Evolutionary conservation across 495 filamentous ascomycete genomes (phyloP), one percentile per base, ranked within the genome.

Genomic region (Aspergillus sparsus): DNA sequence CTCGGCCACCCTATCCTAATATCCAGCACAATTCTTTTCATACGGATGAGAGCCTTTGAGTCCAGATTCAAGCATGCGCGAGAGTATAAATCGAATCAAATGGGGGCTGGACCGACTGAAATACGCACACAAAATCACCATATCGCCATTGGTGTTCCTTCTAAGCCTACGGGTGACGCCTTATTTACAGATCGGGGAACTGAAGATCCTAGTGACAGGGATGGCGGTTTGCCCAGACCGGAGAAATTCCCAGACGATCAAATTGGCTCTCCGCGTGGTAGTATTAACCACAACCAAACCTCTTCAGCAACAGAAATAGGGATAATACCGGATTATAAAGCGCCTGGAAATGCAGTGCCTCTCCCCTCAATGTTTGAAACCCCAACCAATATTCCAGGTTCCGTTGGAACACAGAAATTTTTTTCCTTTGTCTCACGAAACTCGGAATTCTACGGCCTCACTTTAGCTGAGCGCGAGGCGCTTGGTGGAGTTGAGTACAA

Each of bases 401-500:
- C 65, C 72, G 18, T 39, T 71, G 70, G 65, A 27, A 69, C 69
- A 12, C 73, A 75, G 39, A 77, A 74, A 50, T 75, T 73, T 44
- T 77, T 82, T 45, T 58, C 67, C 2, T 76, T 74, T 41, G 77
- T 88, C 16, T 85, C 86, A 3, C 80, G 89, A 15, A 93, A 93
- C 70, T 86, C 85, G 10, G 86, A 88, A 61, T 92, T 94, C 67
- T 81, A 88, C 66, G 82, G 82, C 35, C 74, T 96, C 12, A 84
- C 83, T 5, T 74, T 78, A 6, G 81, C 82, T 16, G 89, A 96
- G 66, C 82, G 90, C 10, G 86, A 89, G 56, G 74, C 81, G 56
- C 81, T 96, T 6, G 90, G 89, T 27, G 91, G 91, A 2, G 87
- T 85, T 49, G 91, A 96, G 72, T 94, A 94, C 66, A 82, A 84